A percentile compares a stretch with the other conserved stretches of the same genome.
Evolutionary conservation across 805 yeast genomes (phyloP).

Genomic region (Suhomyces kilbournensis): DNA sequence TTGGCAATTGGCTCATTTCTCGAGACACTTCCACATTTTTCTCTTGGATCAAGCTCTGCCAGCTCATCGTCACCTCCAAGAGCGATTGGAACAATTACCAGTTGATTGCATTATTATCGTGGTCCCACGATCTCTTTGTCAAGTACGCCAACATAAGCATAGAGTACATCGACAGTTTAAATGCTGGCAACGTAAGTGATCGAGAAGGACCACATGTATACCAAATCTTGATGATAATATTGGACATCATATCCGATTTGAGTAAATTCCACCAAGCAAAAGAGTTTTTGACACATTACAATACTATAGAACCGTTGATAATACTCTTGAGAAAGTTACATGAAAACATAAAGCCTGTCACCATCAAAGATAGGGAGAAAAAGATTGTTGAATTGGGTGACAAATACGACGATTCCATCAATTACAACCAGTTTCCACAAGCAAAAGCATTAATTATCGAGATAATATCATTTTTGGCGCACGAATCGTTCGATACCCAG

Average conservation of each 20-base stretch:
- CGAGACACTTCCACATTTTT: conserved; percentile 1
- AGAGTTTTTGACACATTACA: conserved; percentile 40
- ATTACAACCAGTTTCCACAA: conserved; percentile 41
- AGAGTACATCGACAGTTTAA: not conserved
- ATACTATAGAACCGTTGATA: conserved; percentile 33
- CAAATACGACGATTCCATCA: conserved; percentile 24
- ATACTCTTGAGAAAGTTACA: conserved; percentile 41
- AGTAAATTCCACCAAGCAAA: conserved; percentile 39
- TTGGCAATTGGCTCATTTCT: conserved; percentile 9
- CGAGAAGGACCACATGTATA: not conserved
- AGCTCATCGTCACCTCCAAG: conserved; percentile 36
- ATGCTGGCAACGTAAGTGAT: not conserved
- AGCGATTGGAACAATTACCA: conserved; percentile 42
- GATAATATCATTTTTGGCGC: conserved; percentile 56
- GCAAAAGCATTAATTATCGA: conserved; percentile 67
- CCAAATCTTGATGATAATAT: conserved; percentile 14
- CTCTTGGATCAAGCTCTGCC: conserved; percentile 23
- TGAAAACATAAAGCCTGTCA: conserved; percentile 25
- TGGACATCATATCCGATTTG: conserved; percentile 44
- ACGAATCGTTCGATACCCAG: conserved; percentile 55
- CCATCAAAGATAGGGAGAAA: conserved; percentile 18
- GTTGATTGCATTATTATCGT: conserved; percentile 36
- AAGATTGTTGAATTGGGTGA: conserved; percentile 22
- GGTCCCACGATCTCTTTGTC: conserved; percentile 35
- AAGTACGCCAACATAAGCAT: conserved; percentile 10